Evolutionary conservation across 805 yeast species (phyloP), one percentile per base, ranked within the genome.

Genomic region (Wickerhamiella shivajii): DNA sequence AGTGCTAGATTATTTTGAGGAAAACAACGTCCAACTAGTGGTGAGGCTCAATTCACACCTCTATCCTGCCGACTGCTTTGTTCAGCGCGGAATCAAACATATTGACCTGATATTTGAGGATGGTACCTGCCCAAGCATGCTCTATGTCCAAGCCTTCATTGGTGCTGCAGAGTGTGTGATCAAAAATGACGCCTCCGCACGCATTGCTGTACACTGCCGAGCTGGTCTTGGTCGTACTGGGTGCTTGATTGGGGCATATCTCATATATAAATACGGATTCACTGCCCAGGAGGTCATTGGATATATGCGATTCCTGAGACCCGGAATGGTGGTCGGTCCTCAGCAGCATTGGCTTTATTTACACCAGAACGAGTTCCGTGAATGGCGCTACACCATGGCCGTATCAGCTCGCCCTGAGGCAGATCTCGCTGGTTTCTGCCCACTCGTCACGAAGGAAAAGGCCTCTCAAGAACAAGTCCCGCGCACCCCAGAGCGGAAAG

Each of bases 281-380:
- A 90, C 97, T 4, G 98, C 98, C 3, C 78, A 71, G 52, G 98
- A 90, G 56, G 90, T 94, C 56, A 90, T 90, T 47, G 94, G 87
- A 1, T 90, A 84, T 52, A 79, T 90, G 87, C 69, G 98, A 54
- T 79, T 90, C 70, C 67, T 90, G 42, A 71, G 98, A 45, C 98
- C 98, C 0, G 98, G 98, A 26, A 90, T 90, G 98, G 96, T 90
- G n/a, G 98, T 90, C 19, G 98, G 98, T 0, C 98, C 98, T 2
- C 98, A 90, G 56, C 98, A 90, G 54, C 98, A 90, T 60, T 90
- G 98, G 98, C 65, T 90, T 39, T 90, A 90, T 51, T 66, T 90
- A 42, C 95, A 90, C 53, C 98, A 90, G 56, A 76, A 83, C 55
- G 95, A 85, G 45, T 90, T 90, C 56, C 68, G 96, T 49, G 95